Base-by-base conservation (phyloP, 768 basidiomycete genomes). In the Serendipita sp. region DNA sequence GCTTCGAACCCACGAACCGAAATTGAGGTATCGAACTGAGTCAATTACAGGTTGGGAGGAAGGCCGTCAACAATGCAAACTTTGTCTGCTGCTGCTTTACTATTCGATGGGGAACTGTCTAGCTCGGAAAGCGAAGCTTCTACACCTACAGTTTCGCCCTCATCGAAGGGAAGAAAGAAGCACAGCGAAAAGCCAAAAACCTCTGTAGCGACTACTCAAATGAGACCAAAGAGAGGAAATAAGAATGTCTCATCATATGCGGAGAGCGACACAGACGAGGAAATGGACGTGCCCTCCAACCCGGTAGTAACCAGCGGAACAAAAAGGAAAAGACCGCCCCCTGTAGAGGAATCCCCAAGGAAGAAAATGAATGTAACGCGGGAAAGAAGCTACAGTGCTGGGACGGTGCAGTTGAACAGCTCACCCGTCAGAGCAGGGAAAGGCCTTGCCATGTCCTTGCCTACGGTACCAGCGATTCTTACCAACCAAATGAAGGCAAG, bases 191-290 rank as follows among this genome's bases (percentile, higher is more conserved):
- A 35, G 10, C 23, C 28, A 8, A 32, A n/a, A 35, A 15, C 28
- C 23, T 28, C 11, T 16, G 28, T 28, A 8, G 56, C 3, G 28
- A 7, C n/a, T 28, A 16, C 7, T 10, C 3, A 18, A 36, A 15
- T 28, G 10, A 52, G 30, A 52, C n/a, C 48, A 5, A 52, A 18
- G n/a, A 52, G 48, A 52, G 48, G 16, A 5, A 5, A 52, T 52
- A 18, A 52, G 30, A 52, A 41, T 41, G 13, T 41, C 5, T 41
- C 13, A 18, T 60, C 56, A 3, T 60, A 60, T 60, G 56, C 56
- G 16, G 56, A 60, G n/a, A 60, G 56, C 35, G 56, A 60, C n/a
- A 60, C 56, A 36, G 34, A 35, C 35, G 56, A 60, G 8, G 56
- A 60, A 10, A 3, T 4, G 7, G 28, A 51, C 48, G 5, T 51